Base-by-base conservation (phyloP, 208 protist species). In the Trypanosoma caninum region DNA sequence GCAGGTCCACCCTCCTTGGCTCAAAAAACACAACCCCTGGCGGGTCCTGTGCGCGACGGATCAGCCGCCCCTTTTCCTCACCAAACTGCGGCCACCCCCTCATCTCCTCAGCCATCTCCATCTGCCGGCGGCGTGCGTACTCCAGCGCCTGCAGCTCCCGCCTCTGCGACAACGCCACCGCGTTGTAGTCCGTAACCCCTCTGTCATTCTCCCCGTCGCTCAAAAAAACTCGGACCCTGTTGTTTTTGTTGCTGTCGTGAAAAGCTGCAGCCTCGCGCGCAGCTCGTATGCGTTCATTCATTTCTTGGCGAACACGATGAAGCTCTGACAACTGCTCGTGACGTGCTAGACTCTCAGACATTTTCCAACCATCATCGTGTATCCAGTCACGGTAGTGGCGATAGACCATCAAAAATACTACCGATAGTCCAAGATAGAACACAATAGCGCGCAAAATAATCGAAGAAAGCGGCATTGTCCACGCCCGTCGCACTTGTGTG, bases 321-420 rank as follows among this genome's bases (percentile, higher is more conserved):
- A 91, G 48, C 47, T 89, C 82, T 33, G 89, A 53, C 47, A 91
- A 57, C 67, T 82, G 80, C 31, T 91, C 87, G 53, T 91, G 76
- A 5, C 87, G 81, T 11, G 84, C 80, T 18, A 90, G 54, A 33
- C 69, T 78, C 60, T 91, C 81, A 25, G 82, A 69, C 79, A 90
- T 84, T 47, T 75, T 78, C 87, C 87, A 94, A 11, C 84, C 87
- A 64, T 91, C 78, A 13, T 87, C 82, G 61, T 90, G 74, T 7
- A 69, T 30, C 70, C 79, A 85, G 59, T 94, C 87, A 11, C 83
- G 81, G 47, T 82, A 87, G 20, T 45, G 47, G 33, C 84, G 76
- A 52, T 89, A 94, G 2, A 59, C 23, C 20, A 91, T 65, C 11
- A 94, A 58, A 18, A 91, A 56, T 13, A 87, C 18, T 6, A 74